Conservation (phyloP, 192 early-diverging fungal species). For the Glomus cerebriforme region DNA sequence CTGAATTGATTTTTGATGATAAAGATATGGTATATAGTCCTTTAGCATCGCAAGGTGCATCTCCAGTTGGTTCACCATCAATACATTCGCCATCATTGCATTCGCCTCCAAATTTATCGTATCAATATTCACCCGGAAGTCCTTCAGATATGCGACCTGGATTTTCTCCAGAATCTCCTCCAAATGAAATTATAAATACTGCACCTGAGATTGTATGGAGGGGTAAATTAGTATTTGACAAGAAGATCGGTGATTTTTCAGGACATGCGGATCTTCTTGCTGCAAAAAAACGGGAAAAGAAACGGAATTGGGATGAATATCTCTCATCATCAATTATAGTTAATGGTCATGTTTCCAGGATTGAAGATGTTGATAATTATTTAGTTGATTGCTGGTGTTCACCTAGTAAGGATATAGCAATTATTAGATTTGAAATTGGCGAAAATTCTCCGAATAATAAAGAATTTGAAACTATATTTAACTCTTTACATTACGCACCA, state of each 20-base stretch:
- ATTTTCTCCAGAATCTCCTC: not conserved
- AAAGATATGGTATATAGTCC: not conserved
- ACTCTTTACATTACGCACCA: constrained; percentile 57
- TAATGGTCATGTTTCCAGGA: constrained; percentile 64
- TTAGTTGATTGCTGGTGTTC: constrained; percentile 54
- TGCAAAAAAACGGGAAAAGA: constrained; percentile 43
- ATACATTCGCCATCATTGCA: constrained; percentile 8
- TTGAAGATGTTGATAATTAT: constrained; percentile 54
- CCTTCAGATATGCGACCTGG: not conserved
- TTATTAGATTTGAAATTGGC: constrained; percentile 57
- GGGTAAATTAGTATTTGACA: constrained; percentile 44
- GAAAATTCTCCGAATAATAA: constrained; percentile 11
- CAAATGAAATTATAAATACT: not conserved
- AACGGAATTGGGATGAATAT: constrained; percentile 58
- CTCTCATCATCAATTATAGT: constrained; percentile 59
- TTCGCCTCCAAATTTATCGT: constrained; percentile 3
- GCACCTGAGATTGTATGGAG: constrained; percentile 51
- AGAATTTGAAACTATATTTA: constrained; percentile 55
- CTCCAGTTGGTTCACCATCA: not conserved
- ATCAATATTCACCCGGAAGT: not conserved
- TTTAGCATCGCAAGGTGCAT: not conserved
- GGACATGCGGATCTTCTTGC: constrained; percentile 62
- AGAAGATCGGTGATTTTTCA: constrained; percentile 55
- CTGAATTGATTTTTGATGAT: not conserved
- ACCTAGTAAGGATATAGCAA: constrained; percentile 59